Evolutionary conservation across 768 basidiomycete genomes (phyloP), one percentile per base, ranked within the genome.

Genomic region (Suillus clintonianus): DNA sequence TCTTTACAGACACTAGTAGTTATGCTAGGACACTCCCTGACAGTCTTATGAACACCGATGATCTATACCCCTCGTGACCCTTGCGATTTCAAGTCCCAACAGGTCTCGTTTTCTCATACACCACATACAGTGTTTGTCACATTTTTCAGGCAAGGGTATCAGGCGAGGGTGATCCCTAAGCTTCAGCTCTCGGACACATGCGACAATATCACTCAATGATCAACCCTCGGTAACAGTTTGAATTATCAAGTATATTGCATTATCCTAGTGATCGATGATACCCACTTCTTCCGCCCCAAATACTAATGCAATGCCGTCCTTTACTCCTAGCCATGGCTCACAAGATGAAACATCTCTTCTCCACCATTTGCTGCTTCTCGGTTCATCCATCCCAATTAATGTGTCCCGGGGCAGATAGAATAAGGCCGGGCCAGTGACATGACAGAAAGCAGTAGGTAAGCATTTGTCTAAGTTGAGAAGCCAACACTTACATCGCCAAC

Each of bases 401-500:
- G 11, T 34, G 51, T 34, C 34, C 79, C 72, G 75, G 42, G 77
- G 77, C 30, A 81, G 64, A 59, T 80, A 77, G 67, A 71, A 77
- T 2, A 81, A 66, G 63, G 81, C 80, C 1, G 74, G 78, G 9
- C 80, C 68, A 5, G 79, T 77, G n/a, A 80, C 14, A 45, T 22
- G 30, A n/a, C 11, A 14, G 11, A 27, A 42, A 34, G 17, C n/a
- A 32, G 30, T 47, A 13, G 14, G 59, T 24, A 15, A 36, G 30
- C 13, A 39, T 48, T 14, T 27, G 8, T 19, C 15, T 14, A 19
- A 19, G 30, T 39, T 60, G 27, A 60, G 24, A 36, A 57, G 24
- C 34, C 60, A 37, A n/a, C 22, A 50, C 73, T 79, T 61, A 82
- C 84, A 69, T 85, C 74, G 5, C 86, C 85, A 56, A 80, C 83